These are phyloP conservation scores for Metroxylon sagu DNA, from an alignment of 176 grass and related monocot genomes.

Conservation along the genomic window DNA sequence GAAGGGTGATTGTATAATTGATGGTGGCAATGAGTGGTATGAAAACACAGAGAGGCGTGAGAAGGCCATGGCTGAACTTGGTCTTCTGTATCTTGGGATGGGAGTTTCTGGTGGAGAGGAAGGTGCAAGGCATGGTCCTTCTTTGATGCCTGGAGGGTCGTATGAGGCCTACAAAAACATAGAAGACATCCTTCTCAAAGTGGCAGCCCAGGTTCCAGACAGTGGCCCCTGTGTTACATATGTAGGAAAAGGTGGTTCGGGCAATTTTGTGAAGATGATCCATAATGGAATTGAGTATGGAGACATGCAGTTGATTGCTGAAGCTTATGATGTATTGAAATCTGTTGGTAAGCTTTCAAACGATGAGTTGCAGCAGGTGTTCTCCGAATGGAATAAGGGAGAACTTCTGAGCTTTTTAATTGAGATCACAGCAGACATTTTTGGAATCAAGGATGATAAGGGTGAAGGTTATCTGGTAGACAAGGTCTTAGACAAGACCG, in stretches of 20 bases:
- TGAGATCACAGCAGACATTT: constrained; percentile 13
- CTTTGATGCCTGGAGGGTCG: constrained; percentile 13
- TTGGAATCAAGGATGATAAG: constrained; percentile 15
- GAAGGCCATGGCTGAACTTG: neutral
- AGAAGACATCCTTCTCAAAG: constrained; percentile 14
- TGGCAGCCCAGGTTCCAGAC: constrained; percentile 10
- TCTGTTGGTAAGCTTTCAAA: constrained; percentile 9
- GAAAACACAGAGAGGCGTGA: constrained; percentile 13
- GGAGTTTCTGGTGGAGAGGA: constrained; percentile 16
- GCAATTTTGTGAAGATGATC: constrained; percentile 15
- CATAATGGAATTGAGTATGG: constrained; percentile 14
- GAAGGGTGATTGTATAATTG: constrained; percentile 7
- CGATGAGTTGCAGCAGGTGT: constrained; percentile 4
- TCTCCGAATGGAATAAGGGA: constrained; percentile 16
- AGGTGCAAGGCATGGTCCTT: constrained; percentile 11
- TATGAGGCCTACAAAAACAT: constrained; percentile 11
- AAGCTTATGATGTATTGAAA: constrained; percentile 11
- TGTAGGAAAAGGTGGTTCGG: constrained; percentile 4
- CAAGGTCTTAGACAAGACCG: constrained; percentile 13
- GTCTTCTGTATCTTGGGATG: constrained; percentile 13
- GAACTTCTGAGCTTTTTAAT: constrained; percentile 16
- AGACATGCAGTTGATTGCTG: constrained; percentile 18
- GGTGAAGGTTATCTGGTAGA: constrained; percentile 6
- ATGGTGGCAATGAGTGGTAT: constrained; percentile 14
- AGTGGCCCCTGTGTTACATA: constrained; percentile 13